Base-by-base conservation (phyloP, 345 rosid genomes). In the Populus nigra region DNA sequence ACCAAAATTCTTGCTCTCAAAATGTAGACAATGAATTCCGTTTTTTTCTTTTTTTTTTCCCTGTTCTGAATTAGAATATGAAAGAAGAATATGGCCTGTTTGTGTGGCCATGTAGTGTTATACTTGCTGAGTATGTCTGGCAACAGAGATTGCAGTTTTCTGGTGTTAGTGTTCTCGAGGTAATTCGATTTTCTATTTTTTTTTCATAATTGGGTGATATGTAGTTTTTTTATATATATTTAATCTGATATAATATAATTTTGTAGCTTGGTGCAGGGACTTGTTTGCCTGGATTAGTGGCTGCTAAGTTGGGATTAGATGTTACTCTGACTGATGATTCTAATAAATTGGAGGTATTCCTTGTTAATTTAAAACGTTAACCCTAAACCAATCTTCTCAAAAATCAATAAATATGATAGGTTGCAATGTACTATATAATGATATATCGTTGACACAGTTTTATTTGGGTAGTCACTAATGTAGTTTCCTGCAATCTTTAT, bases 61-160 rank as follows among this genome's bases (percentile, higher is more conserved):
- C 69, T 18, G 10, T 3, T 23, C 57, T 12, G 8, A 11, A 47
- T 50, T 83, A 90, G 97, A 88, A 90, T 80, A 88, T 92, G 91
- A 90, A 92, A 81, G 98, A 94, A 59, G 98, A 91, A 50, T 93
- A 94, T 66, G 97, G 98, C 2, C 83, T 93, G 65, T 94, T 91
- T 74, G 91, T 91, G 63, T 91, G 97, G 98, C 98, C 97, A 8
- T 92, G 93, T 72, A 94, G 97, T 69, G 77, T 92, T 41, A 85
- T 94, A 62, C 90, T 94, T 67, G 94, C 98, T 29, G 96, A 94
- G 85, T 92, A 92, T 85, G 88, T 94, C 76, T 94, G 98, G 97
- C 98, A 93, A 78, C 97, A 90, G 65, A 80, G 86, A 81, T 83
- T 72, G 73, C 91, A 94, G 38, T 91, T 94, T 79, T 74, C 85